These are phyloP conservation scores for Nakaseomyces bracarensis DNA, from an alignment of 1,139 yeast species.

Conservation along the genomic window DNA sequence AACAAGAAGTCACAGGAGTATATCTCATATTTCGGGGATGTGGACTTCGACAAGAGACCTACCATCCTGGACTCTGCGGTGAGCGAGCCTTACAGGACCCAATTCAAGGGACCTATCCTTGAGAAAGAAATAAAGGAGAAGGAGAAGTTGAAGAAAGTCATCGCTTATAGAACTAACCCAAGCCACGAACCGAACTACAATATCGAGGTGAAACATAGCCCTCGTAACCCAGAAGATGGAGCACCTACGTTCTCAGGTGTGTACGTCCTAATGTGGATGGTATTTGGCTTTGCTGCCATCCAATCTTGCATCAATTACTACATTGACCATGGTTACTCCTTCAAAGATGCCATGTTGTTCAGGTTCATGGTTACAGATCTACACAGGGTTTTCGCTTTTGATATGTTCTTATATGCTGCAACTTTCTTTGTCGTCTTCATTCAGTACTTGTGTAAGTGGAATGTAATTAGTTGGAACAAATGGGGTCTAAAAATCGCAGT, in stretches of 20 bases:
- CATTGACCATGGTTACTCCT: conserved; percentile 8
- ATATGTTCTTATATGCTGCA: conserved; percentile 55
- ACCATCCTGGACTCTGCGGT: conserved; percentile 13
- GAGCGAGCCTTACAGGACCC: conserved; percentile 11
- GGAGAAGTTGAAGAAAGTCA: conserved; percentile 11
- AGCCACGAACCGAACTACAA: not conserved
- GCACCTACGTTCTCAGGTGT: conserved; percentile 13
- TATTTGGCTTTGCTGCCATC: conserved; percentile 11
- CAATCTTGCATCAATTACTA: conserved; percentile 12
- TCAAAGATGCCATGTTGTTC: conserved; percentile 32
- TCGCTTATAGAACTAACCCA: not conserved
- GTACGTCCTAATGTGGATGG: conserved; percentile 14
- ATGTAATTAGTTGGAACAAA: conserved; percentile 45
- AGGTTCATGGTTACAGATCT: conserved; percentile 44
- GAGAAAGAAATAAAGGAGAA: conserved; percentile 13
- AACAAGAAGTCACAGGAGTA: conserved; percentile 8
- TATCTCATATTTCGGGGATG: conserved; percentile 16
- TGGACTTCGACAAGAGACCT: conserved; percentile 15
- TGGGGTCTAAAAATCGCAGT: conserved; percentile 55
- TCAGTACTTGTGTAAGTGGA: conserved; percentile 42
- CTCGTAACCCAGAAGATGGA: not conserved
- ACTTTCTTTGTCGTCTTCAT: conserved; percentile 48
- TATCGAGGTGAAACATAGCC: not conserved
- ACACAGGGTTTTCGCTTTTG: conserved; percentile 54
- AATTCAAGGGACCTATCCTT: conserved; percentile 13